Evolutionary conservation across 805 yeast species (phyloP).

Genomic region (Kodamaea sagamina): DNA sequence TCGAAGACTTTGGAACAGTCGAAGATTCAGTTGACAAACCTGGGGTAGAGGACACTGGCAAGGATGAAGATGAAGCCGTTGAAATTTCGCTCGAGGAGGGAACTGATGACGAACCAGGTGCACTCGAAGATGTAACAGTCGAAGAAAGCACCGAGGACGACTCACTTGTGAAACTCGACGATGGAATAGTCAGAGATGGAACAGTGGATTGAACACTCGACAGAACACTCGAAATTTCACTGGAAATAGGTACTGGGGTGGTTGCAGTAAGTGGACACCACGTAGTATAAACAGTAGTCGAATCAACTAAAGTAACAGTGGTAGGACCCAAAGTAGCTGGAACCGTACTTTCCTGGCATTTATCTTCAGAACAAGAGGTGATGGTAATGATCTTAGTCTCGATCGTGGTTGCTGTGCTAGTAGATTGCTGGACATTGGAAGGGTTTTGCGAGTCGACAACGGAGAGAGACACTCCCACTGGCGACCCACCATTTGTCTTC

Average conservation of each 20-base stretch:
- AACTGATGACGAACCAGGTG: too few relatives aligned
- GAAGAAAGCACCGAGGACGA: neutral
- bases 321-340: slow-evolving; percentile 20
- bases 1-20: neutral
- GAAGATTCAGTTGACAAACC: slow-evolving; percentile 31
- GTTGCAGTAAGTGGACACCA: slow-evolving; percentile 32
- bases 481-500: slow-evolving; percentile 29
- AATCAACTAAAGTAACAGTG: slow-evolving; percentile 36
- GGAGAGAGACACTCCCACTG: slow-evolving; percentile 22
- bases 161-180: slow-evolving; percentile 8
- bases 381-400: slow-evolving; percentile 38
- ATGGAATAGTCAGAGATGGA: too few relatives aligned
- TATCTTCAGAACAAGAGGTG: slow-evolving; percentile 37
- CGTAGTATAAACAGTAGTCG: slow-evolving; percentile 40
- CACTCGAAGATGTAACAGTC: neutral
- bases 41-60: slow-evolving; percentile 17
- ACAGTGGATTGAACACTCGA: neutral
- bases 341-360: slow-evolving; percentile 23
- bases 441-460: slow-evolving; percentile 16
- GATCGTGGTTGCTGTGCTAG: slow-evolving; percentile 19
- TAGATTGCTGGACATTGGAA: slow-evolving; percentile 15
- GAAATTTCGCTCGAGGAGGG: neutral
- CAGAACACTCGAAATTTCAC: slow-evolving; percentile 15
- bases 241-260: too few relatives aligned
- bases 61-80: neutral